Conservation (phyloP, 805 yeast genomes). For the Metschnikowia sp. region DNA sequence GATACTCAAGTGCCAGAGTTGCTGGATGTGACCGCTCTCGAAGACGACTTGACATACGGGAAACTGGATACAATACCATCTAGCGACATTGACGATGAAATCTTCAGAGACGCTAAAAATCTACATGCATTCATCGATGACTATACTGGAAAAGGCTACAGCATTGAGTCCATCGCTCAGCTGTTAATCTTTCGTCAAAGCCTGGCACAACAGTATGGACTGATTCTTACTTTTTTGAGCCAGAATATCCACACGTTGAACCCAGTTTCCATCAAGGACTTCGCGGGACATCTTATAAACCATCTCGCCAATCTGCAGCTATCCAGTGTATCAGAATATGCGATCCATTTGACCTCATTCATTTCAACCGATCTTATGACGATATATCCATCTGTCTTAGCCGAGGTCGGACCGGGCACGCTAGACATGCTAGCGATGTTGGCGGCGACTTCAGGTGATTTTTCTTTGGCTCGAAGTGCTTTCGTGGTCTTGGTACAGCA, state of each 20-base stretch:
- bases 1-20: conserved; percentile 20
- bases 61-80: neutral
- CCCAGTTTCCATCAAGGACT: conserved; percentile 10
- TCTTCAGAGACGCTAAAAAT: neutral
- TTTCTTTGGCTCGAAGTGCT: conserved; percentile 8
- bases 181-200: conserved; percentile 16
- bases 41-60: conserved; percentile 13
- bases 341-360: too few relatives aligned
- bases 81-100: conserved; percentile 2
- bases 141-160: neutral
- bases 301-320: conserved; percentile 3
- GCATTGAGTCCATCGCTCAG: conserved; percentile 11
- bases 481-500: conserved; percentile 14
- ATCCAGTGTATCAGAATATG: too few relatives aligned
- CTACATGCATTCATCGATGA: conserved; percentile 5
- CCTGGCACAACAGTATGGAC: conserved; percentile 10
- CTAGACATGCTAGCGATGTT: conserved; percentile 26
- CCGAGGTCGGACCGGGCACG: conserved; percentile 13
- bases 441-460: conserved; percentile 18
- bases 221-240: conserved; percentile 13
- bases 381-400: conserved; percentile 12
- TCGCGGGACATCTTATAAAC: conserved; percentile 13
- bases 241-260: conserved; percentile 12
- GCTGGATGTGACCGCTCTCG: conserved; percentile 11
- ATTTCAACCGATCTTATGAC: conserved; percentile 3